Conservation (phyloP, 495 filamentous ascomycete species). For the Xylaria castorea region DNA sequence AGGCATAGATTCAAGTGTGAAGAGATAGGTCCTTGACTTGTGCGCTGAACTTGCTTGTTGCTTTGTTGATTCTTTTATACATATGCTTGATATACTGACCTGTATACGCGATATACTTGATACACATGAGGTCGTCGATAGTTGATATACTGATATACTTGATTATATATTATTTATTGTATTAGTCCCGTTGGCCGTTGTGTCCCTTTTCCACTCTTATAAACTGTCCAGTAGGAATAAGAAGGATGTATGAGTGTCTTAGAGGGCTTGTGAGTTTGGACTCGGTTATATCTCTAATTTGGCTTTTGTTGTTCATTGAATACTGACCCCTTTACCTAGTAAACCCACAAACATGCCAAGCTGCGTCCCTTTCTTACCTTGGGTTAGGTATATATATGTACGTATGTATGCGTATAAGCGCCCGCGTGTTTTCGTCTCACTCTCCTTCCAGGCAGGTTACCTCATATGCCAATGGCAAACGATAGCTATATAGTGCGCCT, state of each 20-base stretch:
- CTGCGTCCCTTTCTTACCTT: not conserved
- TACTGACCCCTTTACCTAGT: not conserved
- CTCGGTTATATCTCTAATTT: not conserved
- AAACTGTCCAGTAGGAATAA: too few relatives aligned
- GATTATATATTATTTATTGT: not conserved
- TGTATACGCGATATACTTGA: conserved; percentile 8
- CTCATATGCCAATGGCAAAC: too few relatives aligned
- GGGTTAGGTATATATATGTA: too few relatives aligned
- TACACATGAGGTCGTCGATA: conserved; percentile 9
- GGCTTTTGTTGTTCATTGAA: too few relatives aligned
- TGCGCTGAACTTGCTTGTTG: conserved; percentile 8
- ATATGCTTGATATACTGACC: not conserved
- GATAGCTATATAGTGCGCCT: too few relatives aligned
- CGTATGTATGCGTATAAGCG: too few relatives aligned
- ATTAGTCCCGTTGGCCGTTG: not conserved
- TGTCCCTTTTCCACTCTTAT: not conserved
- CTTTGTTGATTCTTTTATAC: conserved; percentile 16
- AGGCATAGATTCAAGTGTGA: conserved; percentile 6
- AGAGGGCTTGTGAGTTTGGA: not conserved
- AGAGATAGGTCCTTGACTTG: not conserved
- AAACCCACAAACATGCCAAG: not conserved
- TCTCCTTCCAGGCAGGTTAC: too few relatives aligned
- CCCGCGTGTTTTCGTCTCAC: too few relatives aligned
- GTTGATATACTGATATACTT: conserved; percentile 5
- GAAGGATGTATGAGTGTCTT: too few relatives aligned